A percentile compares a stretch with the other conserved stretches of the same genome.
These are phyloP conservation scores for Mycena belliarum DNA, from an alignment of 768 basidiomycete species.

Conservation along the genomic window DNA sequence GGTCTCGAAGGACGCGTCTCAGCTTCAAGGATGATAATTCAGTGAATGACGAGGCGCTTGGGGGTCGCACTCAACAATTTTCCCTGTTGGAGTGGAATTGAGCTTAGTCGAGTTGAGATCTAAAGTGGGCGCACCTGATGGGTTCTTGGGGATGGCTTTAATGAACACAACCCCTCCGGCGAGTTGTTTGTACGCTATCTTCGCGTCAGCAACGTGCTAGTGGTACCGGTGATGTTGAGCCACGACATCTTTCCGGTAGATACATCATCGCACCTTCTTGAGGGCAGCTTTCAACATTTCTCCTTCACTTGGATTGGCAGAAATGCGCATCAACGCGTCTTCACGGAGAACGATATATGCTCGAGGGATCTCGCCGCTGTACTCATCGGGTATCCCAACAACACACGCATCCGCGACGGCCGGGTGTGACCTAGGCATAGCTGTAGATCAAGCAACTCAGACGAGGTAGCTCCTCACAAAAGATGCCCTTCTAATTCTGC, in stretches of 20 bases:
- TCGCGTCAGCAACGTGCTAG: constrained; percentile 59
- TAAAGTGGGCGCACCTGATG: constrained; percentile 38
- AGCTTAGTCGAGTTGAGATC: no score
- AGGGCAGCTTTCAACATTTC: constrained; percentile 46
- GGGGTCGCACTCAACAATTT: constrained; percentile 44
- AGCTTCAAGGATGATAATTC: constrained; percentile 33
- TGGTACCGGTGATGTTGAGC: background rate
- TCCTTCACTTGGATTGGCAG: constrained; percentile 33
- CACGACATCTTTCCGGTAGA: background rate
- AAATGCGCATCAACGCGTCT: constrained; percentile 38
- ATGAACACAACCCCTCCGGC: constrained; percentile 65
- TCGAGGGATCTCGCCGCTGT: constrained; percentile 72
- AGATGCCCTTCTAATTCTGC: constrained; percentile 70
- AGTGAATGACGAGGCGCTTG: background rate
- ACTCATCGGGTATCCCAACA: constrained; percentile 70
- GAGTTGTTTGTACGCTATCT: constrained; percentile 61
- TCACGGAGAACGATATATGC: constrained; percentile 64
- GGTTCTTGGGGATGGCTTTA: constrained; percentile 66
- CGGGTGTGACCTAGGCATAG: constrained; percentile 38
- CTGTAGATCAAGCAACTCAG: background rate
- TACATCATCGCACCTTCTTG: constrained; percentile 47
- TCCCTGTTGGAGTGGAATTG: constrained; percentile 52
- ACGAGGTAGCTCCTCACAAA: constrained; percentile 27
- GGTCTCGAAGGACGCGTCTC: constrained; percentile 53
- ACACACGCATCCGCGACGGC: constrained; percentile 66